These are phyloP conservation scores for Lepidium sativum DNA, from an alignment of 345 rosid genomes.

Conservation along the genomic window DNA sequence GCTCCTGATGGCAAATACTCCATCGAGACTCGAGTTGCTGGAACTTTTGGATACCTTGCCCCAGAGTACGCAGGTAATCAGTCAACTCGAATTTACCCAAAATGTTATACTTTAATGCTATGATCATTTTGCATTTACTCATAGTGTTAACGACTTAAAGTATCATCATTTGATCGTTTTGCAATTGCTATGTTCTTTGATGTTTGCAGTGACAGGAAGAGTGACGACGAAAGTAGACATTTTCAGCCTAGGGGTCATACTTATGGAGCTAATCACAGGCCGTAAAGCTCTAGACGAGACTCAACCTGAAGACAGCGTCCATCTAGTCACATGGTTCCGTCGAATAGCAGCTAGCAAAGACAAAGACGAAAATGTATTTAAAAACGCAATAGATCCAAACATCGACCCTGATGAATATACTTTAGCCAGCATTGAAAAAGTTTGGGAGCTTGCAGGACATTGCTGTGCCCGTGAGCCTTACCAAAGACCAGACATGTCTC, in stretches of 20 bases:
- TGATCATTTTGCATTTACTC: not conserved
- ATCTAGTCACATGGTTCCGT: slow-evolving; percentile 79
- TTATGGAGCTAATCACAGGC: slow-evolving; percentile 79
- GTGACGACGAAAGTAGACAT: slow-evolving; percentile 89
- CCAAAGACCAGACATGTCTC: slow-evolving; percentile 86
- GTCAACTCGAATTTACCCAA: not conserved
- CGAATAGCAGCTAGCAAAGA: slow-evolving; percentile 51
- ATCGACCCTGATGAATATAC: slow-evolving; percentile 49
- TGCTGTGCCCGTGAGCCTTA: slow-evolving; percentile 74
- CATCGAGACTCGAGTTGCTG: slow-evolving; percentile 46
- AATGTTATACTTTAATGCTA: not conserved
- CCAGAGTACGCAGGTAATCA: slow-evolving; percentile 42
- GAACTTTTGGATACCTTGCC: slow-evolving; percentile 62
- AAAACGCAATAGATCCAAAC: slow-evolving; percentile 44
- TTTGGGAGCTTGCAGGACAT: slow-evolving; percentile 72
- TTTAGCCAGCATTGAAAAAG: slow-evolving; percentile 46
- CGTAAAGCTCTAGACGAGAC: slow-evolving; percentile 66
- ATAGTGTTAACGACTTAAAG: too few species aligned
- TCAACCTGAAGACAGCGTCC: slow-evolving; percentile 66
- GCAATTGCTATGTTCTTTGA: not conserved
- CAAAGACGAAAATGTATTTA: slow-evolving; percentile 43
- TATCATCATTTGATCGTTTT: too few species aligned
- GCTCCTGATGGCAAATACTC: slow-evolving; percentile 51
- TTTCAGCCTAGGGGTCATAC: slow-evolving; percentile 84
- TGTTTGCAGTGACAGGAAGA: slow-evolving; percentile 61